phyloP scores from a whole-genome alignment of 805 yeast species.

The Brettanomyces anomalus region DNA sequence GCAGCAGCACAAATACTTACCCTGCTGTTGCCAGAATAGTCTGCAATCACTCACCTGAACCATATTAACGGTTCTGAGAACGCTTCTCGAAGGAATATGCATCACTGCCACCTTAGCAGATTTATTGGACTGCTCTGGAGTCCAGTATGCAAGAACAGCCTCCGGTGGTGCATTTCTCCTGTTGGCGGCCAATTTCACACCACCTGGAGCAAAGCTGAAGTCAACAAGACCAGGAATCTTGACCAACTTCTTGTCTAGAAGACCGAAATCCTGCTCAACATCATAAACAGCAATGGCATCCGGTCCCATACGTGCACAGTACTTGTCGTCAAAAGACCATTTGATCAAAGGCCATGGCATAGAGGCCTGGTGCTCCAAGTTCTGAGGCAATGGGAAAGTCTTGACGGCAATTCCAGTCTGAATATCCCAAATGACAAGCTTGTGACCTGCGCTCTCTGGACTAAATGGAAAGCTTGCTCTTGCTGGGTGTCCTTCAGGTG shows the following conservation, averaged over 20 bases:
- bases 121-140: constrained; percentile 85
- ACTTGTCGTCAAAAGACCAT: constrained; percentile 90
- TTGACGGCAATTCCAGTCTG: constrained; percentile 74
- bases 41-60: constrained; percentile 90
- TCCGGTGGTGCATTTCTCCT: constrained; percentile 42
- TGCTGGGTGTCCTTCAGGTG: constrained; percentile 56
- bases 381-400: constrained; percentile 84
- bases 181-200: constrained; percentile 55
- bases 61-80: constrained; percentile 83
- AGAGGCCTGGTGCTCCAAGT: constrained; percentile 53
- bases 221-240: constrained; percentile 80
- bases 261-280: constrained; percentile 56
- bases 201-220: constrained; percentile 92
- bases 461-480: constrained; percentile 72
- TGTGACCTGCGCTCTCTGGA: constrained; percentile 84
- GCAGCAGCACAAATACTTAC: constrained; percentile 78
- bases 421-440: constrained; percentile 88
- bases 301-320: constrained; percentile 92
- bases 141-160: constrained; percentile 85
- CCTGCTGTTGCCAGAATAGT: constrained; percentile 90
- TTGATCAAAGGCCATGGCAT: constrained; percentile 94
- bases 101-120: constrained; percentile 90
- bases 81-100: constrained; percentile 75
- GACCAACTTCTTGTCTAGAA: constrained; percentile 78
- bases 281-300: constrained; percentile 90